A percentile compares a stretch with the other conserved stretches of the same genome.
These are phyloP conservation scores for Rhinocladiella mackenziei DNA, from an alignment of 2,329 filamentous ascomycete genomes.

Conservation along the genomic window DNA sequence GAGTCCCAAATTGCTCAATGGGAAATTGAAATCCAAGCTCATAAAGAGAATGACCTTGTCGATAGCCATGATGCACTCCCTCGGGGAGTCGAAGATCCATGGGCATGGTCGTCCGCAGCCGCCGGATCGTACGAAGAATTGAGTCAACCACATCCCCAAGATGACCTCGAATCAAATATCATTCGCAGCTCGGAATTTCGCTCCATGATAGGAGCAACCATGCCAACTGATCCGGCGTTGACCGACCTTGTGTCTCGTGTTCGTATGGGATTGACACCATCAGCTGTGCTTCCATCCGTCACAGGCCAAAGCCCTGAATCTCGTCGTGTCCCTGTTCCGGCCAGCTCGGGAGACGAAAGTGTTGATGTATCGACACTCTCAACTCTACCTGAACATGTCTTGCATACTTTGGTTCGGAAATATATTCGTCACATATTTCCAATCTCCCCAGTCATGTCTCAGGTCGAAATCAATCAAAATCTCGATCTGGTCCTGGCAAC, in stretches of 20 bases:
- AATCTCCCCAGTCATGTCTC: constrained; percentile 25
- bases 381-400: constrained; percentile 14
- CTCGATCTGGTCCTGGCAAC: constrained; percentile 17
- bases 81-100: background rate
- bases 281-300: background rate
- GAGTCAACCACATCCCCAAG: background rate
- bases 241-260: background rate
- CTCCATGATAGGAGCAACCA: background rate
- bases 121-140: too few species aligned
- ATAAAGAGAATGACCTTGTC: background rate
- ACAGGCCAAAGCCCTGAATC: background rate
- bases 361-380: background rate
- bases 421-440: constrained; percentile 28
- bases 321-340: background rate
- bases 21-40: constrained; percentile 22
- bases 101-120: too few species aligned
- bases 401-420: constrained; percentile 28
- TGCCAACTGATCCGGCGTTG: background rate
- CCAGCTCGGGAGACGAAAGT: background rate
- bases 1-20: constrained; percentile 30
- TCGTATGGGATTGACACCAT: background rate
- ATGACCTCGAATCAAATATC: background rate
- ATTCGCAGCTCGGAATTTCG: background rate
- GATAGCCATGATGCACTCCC: background rate
- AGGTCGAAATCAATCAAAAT: constrained; percentile 21